A percentile compares a stretch with the other conserved stretches of the same genome.
Evolutionary conservation across 2,329 filamentous ascomycete genomes (phyloP).

Genomic region (Volutella citrinella): DNA sequence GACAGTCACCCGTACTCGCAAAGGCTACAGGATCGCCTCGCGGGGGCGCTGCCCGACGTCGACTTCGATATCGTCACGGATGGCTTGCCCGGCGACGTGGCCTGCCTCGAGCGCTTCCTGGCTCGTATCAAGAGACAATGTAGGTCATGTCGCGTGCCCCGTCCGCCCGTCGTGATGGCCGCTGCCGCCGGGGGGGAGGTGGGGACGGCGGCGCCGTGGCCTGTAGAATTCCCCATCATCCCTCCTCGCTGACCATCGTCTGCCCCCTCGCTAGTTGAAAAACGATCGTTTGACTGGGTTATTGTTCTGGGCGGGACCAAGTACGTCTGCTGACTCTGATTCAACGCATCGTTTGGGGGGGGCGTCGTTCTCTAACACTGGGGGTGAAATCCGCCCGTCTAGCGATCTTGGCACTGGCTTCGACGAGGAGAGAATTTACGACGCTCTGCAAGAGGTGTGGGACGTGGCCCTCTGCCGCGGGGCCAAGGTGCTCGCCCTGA

Average conservation of each 20-base stretch:
- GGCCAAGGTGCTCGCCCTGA: slow-evolving; percentile 60
- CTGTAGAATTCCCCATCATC: neutral
- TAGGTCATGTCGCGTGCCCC: slow-evolving; percentile 17
- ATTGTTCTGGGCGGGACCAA: slow-evolving; percentile 65
- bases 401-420: slow-evolving; percentile 49
- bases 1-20: slow-evolving; percentile 52
- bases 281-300: slow-evolving; percentile 55
- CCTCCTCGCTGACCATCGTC: too few species aligned
- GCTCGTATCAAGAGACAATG: slow-evolving; percentile 33
- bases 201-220: too few species aligned
- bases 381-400: slow-evolving; percentile 3
- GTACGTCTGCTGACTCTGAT: slow-evolving; percentile 25
- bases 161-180: neutral
- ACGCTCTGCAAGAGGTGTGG: slow-evolving; percentile 49
- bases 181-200: too few species aligned
- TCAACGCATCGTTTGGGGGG: neutral
- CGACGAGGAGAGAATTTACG: slow-evolving; percentile 41
- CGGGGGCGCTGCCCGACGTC: slow-evolving; percentile 41
- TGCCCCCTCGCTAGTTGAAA: too few species aligned
- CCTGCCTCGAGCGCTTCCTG: slow-evolving; percentile 30
- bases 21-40: slow-evolving; percentile 45
- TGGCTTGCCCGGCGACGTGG: slow-evolving; percentile 52
- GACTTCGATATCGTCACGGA: slow-evolving; percentile 45
- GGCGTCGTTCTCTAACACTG: too few species aligned
- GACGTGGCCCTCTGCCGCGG: slow-evolving; percentile 45